These are phyloP conservation scores for Candida sojae DNA, from an alignment of 1,139 yeast species.

Conservation along the genomic window DNA sequence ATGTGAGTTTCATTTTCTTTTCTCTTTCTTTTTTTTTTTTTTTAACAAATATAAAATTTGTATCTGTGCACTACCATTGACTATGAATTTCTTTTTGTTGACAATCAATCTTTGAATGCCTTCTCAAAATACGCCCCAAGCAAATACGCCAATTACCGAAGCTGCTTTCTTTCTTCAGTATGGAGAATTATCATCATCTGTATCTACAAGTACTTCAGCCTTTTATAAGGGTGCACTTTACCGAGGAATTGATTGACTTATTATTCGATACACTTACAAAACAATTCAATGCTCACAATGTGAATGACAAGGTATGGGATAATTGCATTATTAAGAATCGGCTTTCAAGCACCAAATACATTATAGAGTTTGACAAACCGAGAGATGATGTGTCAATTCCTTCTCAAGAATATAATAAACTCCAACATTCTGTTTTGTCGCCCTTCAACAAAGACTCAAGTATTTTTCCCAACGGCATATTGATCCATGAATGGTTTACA, in stretches of 20 bases:
- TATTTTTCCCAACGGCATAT: conserved; percentile 45
- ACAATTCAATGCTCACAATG: conserved; percentile 21
- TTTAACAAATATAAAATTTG: neutral
- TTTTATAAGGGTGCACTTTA: conserved; percentile 23
- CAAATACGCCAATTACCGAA: neutral
- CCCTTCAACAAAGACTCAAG: conserved; percentile 41
- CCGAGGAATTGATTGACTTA: conserved; percentile 10
- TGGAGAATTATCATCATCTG: conserved; percentile 33
- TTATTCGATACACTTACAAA: conserved; percentile 7
- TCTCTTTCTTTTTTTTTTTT: neutral
- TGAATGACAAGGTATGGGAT: conserved; percentile 37
- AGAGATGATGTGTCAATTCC: conserved; percentile 8
- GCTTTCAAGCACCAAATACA: conserved; percentile 34
- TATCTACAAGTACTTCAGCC: conserved; percentile 39
- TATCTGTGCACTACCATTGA: neutral
- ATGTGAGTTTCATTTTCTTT: neutral
- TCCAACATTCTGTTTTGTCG: conserved; percentile 30
- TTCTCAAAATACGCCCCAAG: neutral
- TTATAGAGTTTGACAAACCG: conserved; percentile 18
- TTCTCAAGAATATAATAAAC: conserved; percentile 5
- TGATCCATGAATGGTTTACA: conserved; percentile 37
- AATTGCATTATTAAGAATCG: conserved; percentile 41
- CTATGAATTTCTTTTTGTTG: too few species aligned
- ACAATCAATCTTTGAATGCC: too few species aligned
- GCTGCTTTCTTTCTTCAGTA: conserved; percentile 9